Base-by-base conservation (phyloP, 306 rosid species). In the Hippophae rhamnoides region DNA sequence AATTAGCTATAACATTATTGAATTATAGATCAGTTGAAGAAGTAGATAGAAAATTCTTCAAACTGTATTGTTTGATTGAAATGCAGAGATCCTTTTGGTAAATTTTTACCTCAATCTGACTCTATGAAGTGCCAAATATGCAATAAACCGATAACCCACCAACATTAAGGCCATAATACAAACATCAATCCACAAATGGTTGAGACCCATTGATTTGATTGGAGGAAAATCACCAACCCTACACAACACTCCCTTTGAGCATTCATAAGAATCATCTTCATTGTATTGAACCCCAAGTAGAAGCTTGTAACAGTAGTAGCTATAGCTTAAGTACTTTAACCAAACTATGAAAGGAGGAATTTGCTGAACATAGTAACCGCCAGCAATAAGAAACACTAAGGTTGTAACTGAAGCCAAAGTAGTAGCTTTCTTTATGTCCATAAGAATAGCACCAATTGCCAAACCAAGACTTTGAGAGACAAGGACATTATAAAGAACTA, bases 361-460 rank as follows among this genome's bases (percentile, higher is more conserved):
- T 49, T 82, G 96, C 54, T 88, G 95, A 52, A 92, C 64, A 27
- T 92, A 92, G 86, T 92, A 92, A 6, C 99, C 99, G 25, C 99
- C 99, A 13, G 96, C 99, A 44, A 92, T 92, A 74, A 92, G 95
- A 69, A 92, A 92, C 26, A 92, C 95, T 40, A 92, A 89, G 7
- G 99, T 88, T 51, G 99, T 92, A 44, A 92, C 99, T 14, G 99
- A 92, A 55, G 99, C 96, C 45, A 92, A 65, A 13, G 99, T 92
- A 0, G 99, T 92, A 44, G 99, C 99, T 43, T 88, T 93, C 62
- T 92, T 92, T 53, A 92, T 52, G 64, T 92, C 99, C 99, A 92
- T 92, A 43, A 92, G 80, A 18, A 92, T 81, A 50, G 99, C 99
- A 9, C 99, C 99, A 18, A 88, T 78, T 73, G 99, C 99, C 25